phyloP scores from a whole-genome alignment of 108 stramenopile species.

The Parietichytrium sp. region DNA sequence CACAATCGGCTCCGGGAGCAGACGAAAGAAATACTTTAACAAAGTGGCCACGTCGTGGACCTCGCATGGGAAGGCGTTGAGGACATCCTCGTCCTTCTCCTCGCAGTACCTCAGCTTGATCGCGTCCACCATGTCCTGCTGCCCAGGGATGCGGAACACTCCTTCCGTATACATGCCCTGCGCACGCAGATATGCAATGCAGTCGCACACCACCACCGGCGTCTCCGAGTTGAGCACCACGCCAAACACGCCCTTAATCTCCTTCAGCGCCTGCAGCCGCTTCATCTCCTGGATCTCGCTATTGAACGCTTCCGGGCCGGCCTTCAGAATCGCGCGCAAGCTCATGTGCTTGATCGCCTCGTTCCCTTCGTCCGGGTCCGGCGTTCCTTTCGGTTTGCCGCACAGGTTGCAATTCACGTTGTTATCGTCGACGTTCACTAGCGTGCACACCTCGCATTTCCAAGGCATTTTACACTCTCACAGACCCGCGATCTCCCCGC shows the following conservation, averaged over 20 bases:
- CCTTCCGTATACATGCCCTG: constrained; percentile 31
- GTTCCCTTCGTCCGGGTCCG: constrained; percentile 15
- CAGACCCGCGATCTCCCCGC: too few relatives aligned
- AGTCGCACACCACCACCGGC: constrained; percentile 25
- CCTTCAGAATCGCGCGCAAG: background rate
- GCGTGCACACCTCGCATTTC: constrained; percentile 33
- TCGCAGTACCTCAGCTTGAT: background rate
- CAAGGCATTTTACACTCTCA: too few relatives aligned
- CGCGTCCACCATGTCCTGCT: constrained; percentile 28
- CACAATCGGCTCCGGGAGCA: background rate
- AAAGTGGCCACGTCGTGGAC: constrained; percentile 24
- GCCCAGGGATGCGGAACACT: constrained; percentile 15
- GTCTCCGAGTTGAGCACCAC: background rate
- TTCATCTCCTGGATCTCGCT: constrained; percentile 24
- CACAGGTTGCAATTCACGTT: constrained; percentile 10
- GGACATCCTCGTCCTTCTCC: constrained; percentile 23
- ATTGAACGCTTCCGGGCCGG: constrained; percentile 16
- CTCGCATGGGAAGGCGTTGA: constrained; percentile 4
- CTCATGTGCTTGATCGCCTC: constrained; percentile 30
- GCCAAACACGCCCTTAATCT: constrained; percentile 32
- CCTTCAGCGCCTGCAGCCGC: constrained; percentile 26
- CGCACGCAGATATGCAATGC: constrained; percentile 24
- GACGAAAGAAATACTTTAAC: background rate
- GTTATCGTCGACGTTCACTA: constrained; percentile 16
- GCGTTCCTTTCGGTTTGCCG: constrained; percentile 13